Evolutionary conservation across 2,329 filamentous ascomycete genomes (phyloP), one percentile per base, ranked within the genome.

Genomic region (Fusarium poae): DNA sequence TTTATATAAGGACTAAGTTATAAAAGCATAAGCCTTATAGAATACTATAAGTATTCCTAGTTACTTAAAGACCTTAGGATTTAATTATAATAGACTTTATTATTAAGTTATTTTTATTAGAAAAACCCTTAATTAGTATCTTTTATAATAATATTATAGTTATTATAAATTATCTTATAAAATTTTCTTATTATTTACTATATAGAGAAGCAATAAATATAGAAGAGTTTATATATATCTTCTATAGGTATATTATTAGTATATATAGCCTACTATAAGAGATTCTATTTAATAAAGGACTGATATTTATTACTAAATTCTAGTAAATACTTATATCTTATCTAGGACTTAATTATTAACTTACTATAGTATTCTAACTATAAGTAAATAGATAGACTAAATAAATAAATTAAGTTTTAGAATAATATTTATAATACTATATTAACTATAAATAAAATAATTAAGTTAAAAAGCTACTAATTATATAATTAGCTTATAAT

Each of bases 1-100:
- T 61, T n/a, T 63, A 53, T 39, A 52, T 27, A 30, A 23, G 43
- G 29, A 57, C 6, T 6, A 66, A 58, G 7, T 2, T 9, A 29
- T 12, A n/a, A 51, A 35, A 34, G 5, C n/a, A 62, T 40, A 62
- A 68, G 12, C 53, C 30, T 10, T 68, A 70, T 39, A 45, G 46
- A 39, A 15, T 57, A 55, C 21, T 68, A 46, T 34, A 71, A 58
- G 32, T 23, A 29, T 12, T 71, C 45, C 16, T 34, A 46, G 30
- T 71, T 20, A 12, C 18, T 42, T 30, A 43, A 58, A 9, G 18
- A 62, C 43, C 45, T 39, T 70, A 42, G 43, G 53, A 66, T 20
- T 64, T 39, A 37, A 62, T 68, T 11, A 63, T 21, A 34, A 44
- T 68, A 29, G 43, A 68, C 30, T 66, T 54, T 57, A 63, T 65